These are phyloP conservation scores for Monosporascus sp. DNA, from an alignment of 2,329 filamentous ascomycete genomes.

Conservation along the genomic window DNA sequence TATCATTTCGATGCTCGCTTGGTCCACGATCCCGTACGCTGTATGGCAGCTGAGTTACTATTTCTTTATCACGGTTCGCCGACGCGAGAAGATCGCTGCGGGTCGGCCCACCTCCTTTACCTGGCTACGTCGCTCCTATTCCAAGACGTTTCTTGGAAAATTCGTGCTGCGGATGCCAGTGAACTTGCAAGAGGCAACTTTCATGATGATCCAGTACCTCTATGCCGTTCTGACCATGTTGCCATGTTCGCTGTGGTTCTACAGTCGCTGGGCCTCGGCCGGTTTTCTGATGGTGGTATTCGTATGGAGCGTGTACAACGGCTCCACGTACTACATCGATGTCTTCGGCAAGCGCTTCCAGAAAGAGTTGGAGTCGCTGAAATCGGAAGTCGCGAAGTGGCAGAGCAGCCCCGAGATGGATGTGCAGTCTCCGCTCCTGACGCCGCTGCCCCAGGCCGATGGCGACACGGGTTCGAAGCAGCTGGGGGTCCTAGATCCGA, in stretches of 20 bases:
- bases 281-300: slow-evolving; percentile 79
- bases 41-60: slow-evolving; percentile 93
- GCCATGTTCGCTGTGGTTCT: slow-evolving; percentile 93
- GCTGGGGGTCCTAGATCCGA: slow-evolving; percentile 13
- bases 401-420: slow-evolving; percentile 56
- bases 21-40: slow-evolving; percentile 89
- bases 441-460: slow-evolving; percentile 25
- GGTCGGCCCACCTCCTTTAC: slow-evolving; percentile 95
- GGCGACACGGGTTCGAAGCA: slow-evolving; percentile 12
- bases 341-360: slow-evolving; percentile 96
- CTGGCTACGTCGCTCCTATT: slow-evolving; percentile 89
- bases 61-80: slow-evolving; percentile 88
- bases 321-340: slow-evolving; percentile 96
- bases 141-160: slow-evolving; percentile 82
- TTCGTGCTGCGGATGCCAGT: slow-evolving; percentile 75
- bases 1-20: slow-evolving; percentile 79
- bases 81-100: slow-evolving; percentile 92
- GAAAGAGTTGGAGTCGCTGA: slow-evolving; percentile 87
- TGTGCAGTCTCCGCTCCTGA: slow-evolving; percentile 33
- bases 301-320: slow-evolving; percentile 92
- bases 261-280: slow-evolving; percentile 74
- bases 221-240: slow-evolving; percentile 93
- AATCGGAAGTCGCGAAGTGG: slow-evolving; percentile 84
- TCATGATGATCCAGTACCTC: slow-evolving; percentile 92
- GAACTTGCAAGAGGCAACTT: slow-evolving; percentile 75